Conservation (phyloP, 2,329 filamentous ascomycete genomes). For the Hyphodiscus sp. region DNA sequence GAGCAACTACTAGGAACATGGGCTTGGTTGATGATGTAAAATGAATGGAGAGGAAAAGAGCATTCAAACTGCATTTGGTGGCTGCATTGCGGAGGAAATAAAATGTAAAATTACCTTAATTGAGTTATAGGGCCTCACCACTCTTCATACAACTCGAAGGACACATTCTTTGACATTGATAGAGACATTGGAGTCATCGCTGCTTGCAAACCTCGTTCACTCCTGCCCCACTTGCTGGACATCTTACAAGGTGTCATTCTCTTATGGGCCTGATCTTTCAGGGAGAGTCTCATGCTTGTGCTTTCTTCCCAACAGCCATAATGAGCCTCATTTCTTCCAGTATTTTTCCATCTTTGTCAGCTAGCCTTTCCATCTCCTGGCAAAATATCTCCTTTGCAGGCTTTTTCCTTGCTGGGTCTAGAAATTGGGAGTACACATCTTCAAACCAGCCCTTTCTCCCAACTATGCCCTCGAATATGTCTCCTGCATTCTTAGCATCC, state of each 20-base stretch:
- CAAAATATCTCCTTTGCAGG: constrained; percentile 10
- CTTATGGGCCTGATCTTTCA: not conserved
- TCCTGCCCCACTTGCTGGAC: not conserved
- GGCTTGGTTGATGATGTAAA: not conserved
- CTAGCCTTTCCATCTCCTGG: constrained; percentile 7
- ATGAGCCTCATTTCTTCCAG: constrained; percentile 10
- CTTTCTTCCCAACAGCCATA: constrained; percentile 12
- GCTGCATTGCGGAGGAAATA: not conserved
- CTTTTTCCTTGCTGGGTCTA: constrained; percentile 1
- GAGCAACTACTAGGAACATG: constrained; percentile 26
- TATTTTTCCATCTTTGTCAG: constrained; percentile 11
- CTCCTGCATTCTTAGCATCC: constrained; percentile 4
- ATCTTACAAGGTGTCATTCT: not conserved
- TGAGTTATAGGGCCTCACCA: not conserved
- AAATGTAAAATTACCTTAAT: not conserved
- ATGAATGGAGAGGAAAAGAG: not conserved
- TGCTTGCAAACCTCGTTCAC: not conserved
- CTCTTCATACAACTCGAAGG: not conserved
- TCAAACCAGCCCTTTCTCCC: constrained; percentile 1
- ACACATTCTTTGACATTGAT: not conserved
- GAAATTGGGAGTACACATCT: constrained; percentile 9
- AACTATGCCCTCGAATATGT: constrained; percentile 11
- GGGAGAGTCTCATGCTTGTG: not conserved
- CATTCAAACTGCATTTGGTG: not conserved
- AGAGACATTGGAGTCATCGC: not conserved